Conservation (phyloP, 129 eudicot species). For the Pittosporum tobira region DNA sequence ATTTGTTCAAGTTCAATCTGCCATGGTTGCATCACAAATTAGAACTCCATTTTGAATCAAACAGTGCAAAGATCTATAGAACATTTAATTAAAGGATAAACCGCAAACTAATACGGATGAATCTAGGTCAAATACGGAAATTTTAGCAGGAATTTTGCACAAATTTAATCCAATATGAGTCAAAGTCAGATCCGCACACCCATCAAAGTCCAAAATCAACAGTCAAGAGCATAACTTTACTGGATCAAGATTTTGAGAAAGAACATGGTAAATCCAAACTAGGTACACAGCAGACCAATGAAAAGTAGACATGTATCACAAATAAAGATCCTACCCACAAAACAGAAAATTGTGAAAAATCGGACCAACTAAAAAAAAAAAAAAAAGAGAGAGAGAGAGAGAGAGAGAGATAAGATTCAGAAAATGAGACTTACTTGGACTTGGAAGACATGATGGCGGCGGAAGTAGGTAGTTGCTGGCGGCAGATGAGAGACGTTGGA, state of each 20-base stretch:
- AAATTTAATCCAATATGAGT: not conserved
- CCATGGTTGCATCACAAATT: not conserved
- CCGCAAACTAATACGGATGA: conserved; percentile 11
- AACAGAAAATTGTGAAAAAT: too few species aligned
- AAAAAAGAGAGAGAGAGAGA: too few species aligned
- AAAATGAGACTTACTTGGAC: not conserved
- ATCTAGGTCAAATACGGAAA: not conserved
- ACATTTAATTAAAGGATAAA: not conserved
- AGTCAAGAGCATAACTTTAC: not conserved
- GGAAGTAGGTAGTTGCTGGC: too few species aligned
- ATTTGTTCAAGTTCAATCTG: conserved; percentile 27
- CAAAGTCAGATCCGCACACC: conserved; percentile 3
- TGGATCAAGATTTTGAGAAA: not conserved
- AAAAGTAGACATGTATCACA: not conserved
- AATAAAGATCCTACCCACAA: not conserved
- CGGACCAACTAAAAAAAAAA: too few species aligned
- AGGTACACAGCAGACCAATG: too few species aligned
- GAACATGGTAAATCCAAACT: not conserved
- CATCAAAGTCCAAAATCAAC: not conserved
- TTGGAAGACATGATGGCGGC: not conserved
- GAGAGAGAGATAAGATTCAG: too few species aligned
- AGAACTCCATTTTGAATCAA: not conserved
- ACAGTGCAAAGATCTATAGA: conserved; percentile 1
- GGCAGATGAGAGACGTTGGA: too few species aligned
- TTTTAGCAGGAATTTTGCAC: not conserved